Percentiles rank a stretch among this genome's conserved stretches.
Evolutionary conservation across 371 early-diverging fungal genomes (phyloP).

Genomic region (Caulochytrium protostelioides): DNA sequence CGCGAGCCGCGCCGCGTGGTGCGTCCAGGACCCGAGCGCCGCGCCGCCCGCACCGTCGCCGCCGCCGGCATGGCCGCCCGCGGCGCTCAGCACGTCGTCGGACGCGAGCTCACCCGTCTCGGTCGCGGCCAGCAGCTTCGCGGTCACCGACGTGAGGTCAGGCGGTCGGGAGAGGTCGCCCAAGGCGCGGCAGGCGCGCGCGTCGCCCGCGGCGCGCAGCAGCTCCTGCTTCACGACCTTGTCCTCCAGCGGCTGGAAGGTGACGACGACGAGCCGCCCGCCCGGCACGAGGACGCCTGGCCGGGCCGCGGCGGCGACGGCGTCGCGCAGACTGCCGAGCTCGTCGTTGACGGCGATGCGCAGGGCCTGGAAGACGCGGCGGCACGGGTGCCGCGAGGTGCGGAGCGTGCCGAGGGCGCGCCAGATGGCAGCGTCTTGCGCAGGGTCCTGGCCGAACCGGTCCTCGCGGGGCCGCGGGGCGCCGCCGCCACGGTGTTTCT

Average conservation of each 20-base stretch:
- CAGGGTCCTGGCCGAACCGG: slow-evolving; percentile 3
- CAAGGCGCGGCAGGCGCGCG: background rate
- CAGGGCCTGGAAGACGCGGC: slow-evolving; percentile 33
- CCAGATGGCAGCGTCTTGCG: background rate
- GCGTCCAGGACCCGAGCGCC: too few species aligned
- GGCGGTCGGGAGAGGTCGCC: background rate
- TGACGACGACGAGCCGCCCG: slow-evolving; percentile 35
- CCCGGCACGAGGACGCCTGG: slow-evolving; percentile 26
- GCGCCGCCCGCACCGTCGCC: background rate
- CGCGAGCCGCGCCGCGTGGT: too few species aligned
- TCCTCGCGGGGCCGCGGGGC: background rate
- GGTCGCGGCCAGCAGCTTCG: slow-evolving; percentile 11
- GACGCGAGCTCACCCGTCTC: slow-evolving; percentile 4
- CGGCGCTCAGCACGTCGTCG: slow-evolving; percentile 15
- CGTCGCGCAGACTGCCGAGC: slow-evolving; percentile 16
- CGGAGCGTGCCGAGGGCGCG: background rate
- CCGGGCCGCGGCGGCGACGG: slow-evolving; percentile 21
- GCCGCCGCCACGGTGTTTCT: background rate
- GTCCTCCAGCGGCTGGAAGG: slow-evolving; percentile 57
- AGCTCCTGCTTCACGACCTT: slow-evolving; percentile 41
- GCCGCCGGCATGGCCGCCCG: slow-evolving; percentile 5
- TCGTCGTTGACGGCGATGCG: slow-evolving; percentile 52
- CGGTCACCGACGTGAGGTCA: slow-evolving; percentile 2
- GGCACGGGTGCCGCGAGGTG: too few species aligned
- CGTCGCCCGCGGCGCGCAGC: slow-evolving; percentile 5